phyloP scores from a whole-genome alignment of 177 flowering plant genomes.

The Vitis hybrid region DNA sequence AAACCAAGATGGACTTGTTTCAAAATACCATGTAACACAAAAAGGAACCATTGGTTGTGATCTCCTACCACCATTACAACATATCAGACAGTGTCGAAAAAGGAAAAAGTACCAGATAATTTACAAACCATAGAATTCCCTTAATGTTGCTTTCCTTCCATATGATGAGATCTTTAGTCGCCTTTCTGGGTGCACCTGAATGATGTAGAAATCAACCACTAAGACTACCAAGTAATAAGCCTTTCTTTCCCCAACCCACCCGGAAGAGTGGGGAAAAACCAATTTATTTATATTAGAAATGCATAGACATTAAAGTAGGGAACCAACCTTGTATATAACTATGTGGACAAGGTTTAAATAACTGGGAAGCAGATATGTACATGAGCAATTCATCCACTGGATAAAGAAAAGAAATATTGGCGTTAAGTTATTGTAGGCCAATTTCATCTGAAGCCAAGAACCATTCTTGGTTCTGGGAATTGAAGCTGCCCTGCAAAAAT shows the following conservation, averaged over 20 bases:
- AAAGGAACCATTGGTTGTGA: no score
- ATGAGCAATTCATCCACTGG: constrained; percentile 69
- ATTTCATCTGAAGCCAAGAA: constrained; percentile 66
- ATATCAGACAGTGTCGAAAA: neutral
- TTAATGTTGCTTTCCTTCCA: constrained; percentile 45
- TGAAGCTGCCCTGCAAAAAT: constrained; percentile 67
- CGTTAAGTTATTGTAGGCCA: constrained; percentile 65
- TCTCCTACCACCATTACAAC: no score
- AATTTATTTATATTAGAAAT: no score
- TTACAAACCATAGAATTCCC: constrained; percentile 45
- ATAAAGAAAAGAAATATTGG: constrained; percentile 59
- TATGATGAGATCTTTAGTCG: constrained; percentile 24
- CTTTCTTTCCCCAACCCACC: no score
- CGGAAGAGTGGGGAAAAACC: no score
- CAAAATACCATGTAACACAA: no score
- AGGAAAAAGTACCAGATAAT: neutral
- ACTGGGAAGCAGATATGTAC: constrained; percentile 36
- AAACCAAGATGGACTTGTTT: no score
- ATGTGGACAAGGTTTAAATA: constrained; percentile 40
- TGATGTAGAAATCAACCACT: neutral
- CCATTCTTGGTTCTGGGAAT: constrained; percentile 71
- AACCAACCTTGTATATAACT: constrained; percentile 38
- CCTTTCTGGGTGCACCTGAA: constrained; percentile 36
- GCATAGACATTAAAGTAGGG: neutral
- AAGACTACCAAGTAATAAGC: neutral